These are phyloP conservation scores for Apium graveolens DNA, from an alignment of 129 eudicot genomes.

Conservation along the genomic window DNA sequence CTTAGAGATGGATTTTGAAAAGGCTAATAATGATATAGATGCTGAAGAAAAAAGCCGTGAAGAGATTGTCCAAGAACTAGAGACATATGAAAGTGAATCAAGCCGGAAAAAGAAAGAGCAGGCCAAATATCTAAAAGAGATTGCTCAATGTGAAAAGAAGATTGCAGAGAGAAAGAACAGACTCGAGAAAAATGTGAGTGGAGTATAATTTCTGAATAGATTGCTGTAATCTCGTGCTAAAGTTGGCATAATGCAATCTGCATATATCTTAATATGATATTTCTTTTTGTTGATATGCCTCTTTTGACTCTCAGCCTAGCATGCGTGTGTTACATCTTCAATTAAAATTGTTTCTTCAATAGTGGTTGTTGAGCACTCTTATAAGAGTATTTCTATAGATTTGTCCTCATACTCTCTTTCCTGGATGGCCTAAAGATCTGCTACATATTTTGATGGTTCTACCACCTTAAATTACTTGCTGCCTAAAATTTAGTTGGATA, in stretches of 20 bases:
- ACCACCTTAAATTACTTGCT: not conserved
- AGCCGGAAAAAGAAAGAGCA: constrained; percentile 75
- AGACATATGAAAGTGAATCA: constrained; percentile 61
- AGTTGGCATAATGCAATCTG: not conserved
- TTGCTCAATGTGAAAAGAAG: constrained; percentile 68
- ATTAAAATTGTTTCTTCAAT: not conserved
- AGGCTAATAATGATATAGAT: constrained; percentile 68
- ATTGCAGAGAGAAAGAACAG: constrained; percentile 67
- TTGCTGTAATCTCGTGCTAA: not conserved
- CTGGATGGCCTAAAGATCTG: not conserved
- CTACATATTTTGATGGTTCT: not conserved
- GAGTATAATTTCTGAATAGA: not conserved
- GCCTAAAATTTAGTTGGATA: not conserved
- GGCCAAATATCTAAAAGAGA: constrained; percentile 67
- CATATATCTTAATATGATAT: not conserved
- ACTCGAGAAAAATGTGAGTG: constrained; percentile 69
- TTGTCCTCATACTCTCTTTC: not conserved
- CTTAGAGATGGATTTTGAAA: constrained; percentile 71
- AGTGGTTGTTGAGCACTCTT: not conserved
- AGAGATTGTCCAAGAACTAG: constrained; percentile 73
- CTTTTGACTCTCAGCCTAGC: not conserved
- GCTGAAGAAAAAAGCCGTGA: constrained; percentile 63
- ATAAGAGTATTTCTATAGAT: not conserved
- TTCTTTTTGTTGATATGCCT: not conserved
- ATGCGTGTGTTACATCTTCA: not conserved